Evolutionary conservation across 768 basidiomycete species (phyloP), one percentile per base, ranked within the genome.

Genomic region (Dacryopinax spathularia): DNA sequence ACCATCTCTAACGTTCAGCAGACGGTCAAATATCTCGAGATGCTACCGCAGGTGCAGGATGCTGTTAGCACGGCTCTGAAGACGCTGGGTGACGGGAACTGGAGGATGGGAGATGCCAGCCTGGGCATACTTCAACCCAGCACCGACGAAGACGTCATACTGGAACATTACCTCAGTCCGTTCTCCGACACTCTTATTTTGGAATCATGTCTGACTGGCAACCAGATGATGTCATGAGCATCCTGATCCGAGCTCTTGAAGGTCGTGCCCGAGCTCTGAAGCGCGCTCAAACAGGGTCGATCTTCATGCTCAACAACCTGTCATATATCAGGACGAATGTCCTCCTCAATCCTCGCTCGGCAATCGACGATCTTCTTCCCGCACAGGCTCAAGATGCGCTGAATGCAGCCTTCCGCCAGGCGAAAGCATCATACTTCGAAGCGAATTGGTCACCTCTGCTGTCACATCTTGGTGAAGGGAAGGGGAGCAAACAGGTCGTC

Each of bases 401-500:
- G 31, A 81, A 82, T 65, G 85, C 84, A 4, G 83, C 82, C 65
- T 88, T 84, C 75, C 83, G 89, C 35, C 89, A 84, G 0, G 86
- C 89, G 41, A 90, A 90, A 72, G 87, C 89, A 9, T 85, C 79
- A 2, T 92, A 92, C 73, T 89, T 89, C 65, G 89, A 91, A 66
- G 78, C 86, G 25, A 91, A 89, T 73, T 90, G 87, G 72, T 83
- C 85, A 6, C 85, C 87, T 12, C 75, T 91, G 60, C 83, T 91
- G 77, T 86, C 88, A 64, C 68, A 80, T 20, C 73, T 83, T 62
- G 73, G 78, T 73, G 71, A 82, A 75, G 75, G 83, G 68, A 81
- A 82, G 68, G 75, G 72, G 6, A 79, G 79, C 29, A 83, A 82
- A 73, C 78, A 80, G 2, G 83, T 82, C 2, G 82, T 82, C 16